Base-by-base conservation (phyloP, 192 early-diverging fungal species). In the Backusella mclennaniae region DNA sequence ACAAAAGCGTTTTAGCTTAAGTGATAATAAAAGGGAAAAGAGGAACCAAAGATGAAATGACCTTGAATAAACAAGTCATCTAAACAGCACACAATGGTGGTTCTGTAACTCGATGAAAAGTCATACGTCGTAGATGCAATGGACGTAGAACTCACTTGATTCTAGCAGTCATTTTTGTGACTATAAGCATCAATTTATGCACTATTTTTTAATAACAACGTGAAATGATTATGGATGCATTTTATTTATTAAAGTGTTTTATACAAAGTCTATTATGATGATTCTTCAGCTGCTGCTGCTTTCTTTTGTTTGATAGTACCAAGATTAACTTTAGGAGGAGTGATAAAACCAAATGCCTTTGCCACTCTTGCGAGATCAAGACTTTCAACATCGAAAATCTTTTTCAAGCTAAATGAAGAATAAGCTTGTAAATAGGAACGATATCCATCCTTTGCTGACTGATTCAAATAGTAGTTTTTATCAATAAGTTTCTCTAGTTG, bases 381-480 rank as follows among this genome's bases (percentile, higher is more conserved):
- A 59, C 84, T 82, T 76, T 95, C 92, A 71, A 99, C 93, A 77
- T 97, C 90, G 85, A 99, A 99, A 53, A 97, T 97, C 68, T 96
- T 93, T 85, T 99, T 99, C 49, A 96, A 93, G 68, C 93, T 93
- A 80, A 96, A 97, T 33, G 95, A 96, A 11, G 97, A 95, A 76
- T 99, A 99, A 36, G 96, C 92, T 82, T 95, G 95, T 46, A 99
- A 82, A 78, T 98, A 99, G 69, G 95, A 96, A 76, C 97, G 92
- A 85, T 94, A 99, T 9, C 97, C 98, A 80, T 98, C 97, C 77
- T 93, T 91, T n/a, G 97, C 98, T 21, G 95, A 96, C 77, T 96
- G 91, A 89, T 98, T 94, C 23, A 99, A 88, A 83, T 98, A 99
- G 79, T 95, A 98, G 85, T 99, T 99, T 86, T 97, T 97, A 80